phyloP scores from a whole-genome alignment of 805 yeast species.

The Pichia californica region DNA sequence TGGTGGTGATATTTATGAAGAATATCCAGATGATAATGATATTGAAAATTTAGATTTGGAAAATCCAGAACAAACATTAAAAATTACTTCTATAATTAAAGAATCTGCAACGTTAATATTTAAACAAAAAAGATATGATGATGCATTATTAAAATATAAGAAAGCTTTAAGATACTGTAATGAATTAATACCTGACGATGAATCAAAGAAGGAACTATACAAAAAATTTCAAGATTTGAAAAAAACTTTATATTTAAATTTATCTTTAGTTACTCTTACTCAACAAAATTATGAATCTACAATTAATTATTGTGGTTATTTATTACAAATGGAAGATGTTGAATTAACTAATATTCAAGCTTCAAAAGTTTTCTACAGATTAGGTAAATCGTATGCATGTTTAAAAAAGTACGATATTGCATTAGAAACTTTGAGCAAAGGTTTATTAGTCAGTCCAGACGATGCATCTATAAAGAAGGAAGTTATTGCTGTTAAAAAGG shows the following conservation, averaged over 20 bases:
- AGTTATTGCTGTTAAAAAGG: conserved; percentile 33
- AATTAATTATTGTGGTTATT: conserved; percentile 46
- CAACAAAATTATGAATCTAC: conserved; percentile 42
- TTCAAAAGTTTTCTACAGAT: conserved; percentile 24
- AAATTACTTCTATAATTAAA: conserved; percentile 51
- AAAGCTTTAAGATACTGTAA: conserved; percentile 65
- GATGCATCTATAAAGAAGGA: conserved; percentile 47
- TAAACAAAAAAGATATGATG: conserved; percentile 42
- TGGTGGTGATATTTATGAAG: conserved; percentile 71
- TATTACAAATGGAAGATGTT: conserved; percentile 42
- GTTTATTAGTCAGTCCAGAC: conserved; percentile 35
- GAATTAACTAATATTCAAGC: conserved; percentile 21
- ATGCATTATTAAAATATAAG: conserved; percentile 56
- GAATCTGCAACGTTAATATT: conserved; percentile 59
- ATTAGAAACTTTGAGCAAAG: conserved; percentile 37
- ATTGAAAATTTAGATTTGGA: conserved; percentile 48
- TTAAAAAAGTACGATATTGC: conserved; percentile 46
- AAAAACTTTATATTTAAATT: conserved; percentile 46
- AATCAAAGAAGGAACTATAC: conserved; percentile 48
- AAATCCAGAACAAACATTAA: conserved; percentile 38
- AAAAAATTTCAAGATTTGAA: conserved; percentile 44
- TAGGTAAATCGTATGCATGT: conserved; percentile 30
- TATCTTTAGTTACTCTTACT: conserved; percentile 51
- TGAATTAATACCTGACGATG: conserved; percentile 67
- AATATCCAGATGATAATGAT: conserved; percentile 68